These are phyloP conservation scores for Globomyces pollinis-pini DNA, from an alignment of 192 early-diverging fungal species.

Conservation along the genomic window DNA sequence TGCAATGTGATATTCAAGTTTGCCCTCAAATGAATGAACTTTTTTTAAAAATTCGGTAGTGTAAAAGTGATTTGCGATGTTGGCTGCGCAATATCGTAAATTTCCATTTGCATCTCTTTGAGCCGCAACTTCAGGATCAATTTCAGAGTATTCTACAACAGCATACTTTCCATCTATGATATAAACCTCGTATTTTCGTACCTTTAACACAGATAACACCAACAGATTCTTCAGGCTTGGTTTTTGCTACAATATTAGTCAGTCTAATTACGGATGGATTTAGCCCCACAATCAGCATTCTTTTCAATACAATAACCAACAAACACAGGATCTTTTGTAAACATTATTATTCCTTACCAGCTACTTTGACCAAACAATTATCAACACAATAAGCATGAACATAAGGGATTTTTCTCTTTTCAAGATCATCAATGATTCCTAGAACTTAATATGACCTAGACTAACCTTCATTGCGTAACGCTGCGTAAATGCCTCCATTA, in stretches of 20 bases:
- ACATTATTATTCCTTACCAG: too few species aligned
- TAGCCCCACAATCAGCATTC: conserved; percentile 89
- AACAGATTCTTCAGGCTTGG: conserved; percentile 74
- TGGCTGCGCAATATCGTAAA: conserved; percentile 83
- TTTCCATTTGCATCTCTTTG: conserved; percentile 57
- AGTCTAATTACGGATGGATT: conserved; percentile 81
- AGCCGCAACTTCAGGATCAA: conserved; percentile 65
- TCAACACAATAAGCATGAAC: conserved; percentile 96
- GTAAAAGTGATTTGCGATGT: conserved; percentile 99
- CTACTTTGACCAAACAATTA: conserved; percentile 94
- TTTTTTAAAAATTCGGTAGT: conserved; percentile 81
- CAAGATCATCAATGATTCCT: conserved; percentile 74
- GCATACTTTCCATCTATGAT: conserved; percentile 68
- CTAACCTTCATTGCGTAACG: conserved; percentile 73
- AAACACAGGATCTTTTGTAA: conserved; percentile 92
- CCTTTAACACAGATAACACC: conserved; percentile 95
- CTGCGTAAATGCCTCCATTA: conserved; percentile 91
- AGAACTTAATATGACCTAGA: too few species aligned
- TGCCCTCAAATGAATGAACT: conserved; percentile 71
- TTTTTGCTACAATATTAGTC: background rate
- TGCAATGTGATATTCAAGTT: conserved; percentile 94
- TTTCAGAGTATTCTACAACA: conserved; percentile 98
- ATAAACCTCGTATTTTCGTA: too few species aligned
- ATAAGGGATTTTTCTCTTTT: conserved; percentile 74
- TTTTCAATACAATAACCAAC: conserved; percentile 86